phyloP scores from a whole-genome alignment of 106 monocot species.

The Allium fistulosum region DNA sequence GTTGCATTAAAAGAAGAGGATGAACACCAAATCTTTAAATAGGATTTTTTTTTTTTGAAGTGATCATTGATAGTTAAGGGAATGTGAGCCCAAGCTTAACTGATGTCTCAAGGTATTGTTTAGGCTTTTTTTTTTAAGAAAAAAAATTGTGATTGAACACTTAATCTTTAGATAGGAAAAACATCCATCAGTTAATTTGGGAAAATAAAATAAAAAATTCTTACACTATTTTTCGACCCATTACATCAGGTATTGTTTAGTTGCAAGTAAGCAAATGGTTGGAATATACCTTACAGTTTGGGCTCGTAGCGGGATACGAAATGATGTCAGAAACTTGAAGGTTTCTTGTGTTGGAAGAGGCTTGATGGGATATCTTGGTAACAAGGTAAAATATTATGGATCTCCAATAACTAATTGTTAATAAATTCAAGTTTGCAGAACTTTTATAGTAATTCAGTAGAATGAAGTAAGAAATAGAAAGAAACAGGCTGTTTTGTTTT shows the following conservation, averaged over 20 bases:
- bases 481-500: conserved; percentile 1
- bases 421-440: neutral
- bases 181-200: no score
- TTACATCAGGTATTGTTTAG: conserved; percentile 51
- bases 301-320: conserved; percentile 50
- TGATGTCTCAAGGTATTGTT: no score
- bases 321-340: conserved; percentile 60
- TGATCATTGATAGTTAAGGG: no score
- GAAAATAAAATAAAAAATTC: no score
- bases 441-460: neutral
- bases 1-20: no score
- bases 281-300: conserved; percentile 73
- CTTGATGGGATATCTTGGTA: conserved; percentile 81
- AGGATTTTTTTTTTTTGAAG: no score
- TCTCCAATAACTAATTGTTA: neutral
- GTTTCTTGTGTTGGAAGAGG: conserved; percentile 77
- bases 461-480: neutral
- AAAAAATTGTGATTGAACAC: no score
- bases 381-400: conserved; percentile 37
- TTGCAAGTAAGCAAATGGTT: conserved; percentile 85
- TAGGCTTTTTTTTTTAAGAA: no score
- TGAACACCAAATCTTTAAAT: no score
- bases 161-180: no score
- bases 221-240: no score
- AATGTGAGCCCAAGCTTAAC: no score